These are phyloP conservation scores for Populus trichocarpa DNA, from an alignment of 441 rosid genomes.

Conservation along the genomic window DNA sequence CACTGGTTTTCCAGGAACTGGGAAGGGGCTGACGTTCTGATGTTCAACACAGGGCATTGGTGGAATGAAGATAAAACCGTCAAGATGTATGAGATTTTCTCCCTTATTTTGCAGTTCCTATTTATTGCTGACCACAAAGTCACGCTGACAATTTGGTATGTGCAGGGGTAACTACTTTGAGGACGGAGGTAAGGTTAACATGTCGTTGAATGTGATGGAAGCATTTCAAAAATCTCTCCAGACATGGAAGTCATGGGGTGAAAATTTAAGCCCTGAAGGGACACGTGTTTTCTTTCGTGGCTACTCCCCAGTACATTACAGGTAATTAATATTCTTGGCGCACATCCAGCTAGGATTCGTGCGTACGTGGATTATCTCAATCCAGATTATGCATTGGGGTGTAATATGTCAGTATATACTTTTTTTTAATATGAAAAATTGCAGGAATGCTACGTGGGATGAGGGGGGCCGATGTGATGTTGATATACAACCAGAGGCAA, in stretches of 20 bases:
- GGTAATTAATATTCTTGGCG: conserved; percentile 32
- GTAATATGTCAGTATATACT: too few relatives aligned
- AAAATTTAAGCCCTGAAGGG: conserved; percentile 42
- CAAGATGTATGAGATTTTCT: conserved; percentile 34
- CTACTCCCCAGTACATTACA: conserved; percentile 84
- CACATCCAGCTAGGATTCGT: too few relatives aligned
- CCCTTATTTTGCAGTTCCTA: too few relatives aligned
- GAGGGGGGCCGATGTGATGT: conserved; percentile 61
- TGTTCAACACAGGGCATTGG: conserved; percentile 86
- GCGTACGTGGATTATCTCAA: background rate
- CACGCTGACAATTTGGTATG: background rate
- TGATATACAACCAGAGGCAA: conserved; percentile 55
- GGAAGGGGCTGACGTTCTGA: conserved; percentile 66
- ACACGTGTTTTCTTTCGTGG: conserved; percentile 71
- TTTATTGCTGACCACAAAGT: background rate
- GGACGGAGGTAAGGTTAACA: conserved; percentile 61
- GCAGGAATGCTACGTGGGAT: conserved; percentile 84
- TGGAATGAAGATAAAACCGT: conserved; percentile 75
- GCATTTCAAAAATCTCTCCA: conserved; percentile 65
- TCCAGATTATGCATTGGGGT: background rate
- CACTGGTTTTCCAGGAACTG: conserved; percentile 67
- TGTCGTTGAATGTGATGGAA: conserved; percentile 62
- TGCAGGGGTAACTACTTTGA: conserved; percentile 72
- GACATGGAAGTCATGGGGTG: conserved; percentile 69
- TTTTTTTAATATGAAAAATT: conserved; percentile 16